phyloP scores from a whole-genome alignment of 1,284 basidiomycete species.

The Microbotryomycetes sp. region DNA sequence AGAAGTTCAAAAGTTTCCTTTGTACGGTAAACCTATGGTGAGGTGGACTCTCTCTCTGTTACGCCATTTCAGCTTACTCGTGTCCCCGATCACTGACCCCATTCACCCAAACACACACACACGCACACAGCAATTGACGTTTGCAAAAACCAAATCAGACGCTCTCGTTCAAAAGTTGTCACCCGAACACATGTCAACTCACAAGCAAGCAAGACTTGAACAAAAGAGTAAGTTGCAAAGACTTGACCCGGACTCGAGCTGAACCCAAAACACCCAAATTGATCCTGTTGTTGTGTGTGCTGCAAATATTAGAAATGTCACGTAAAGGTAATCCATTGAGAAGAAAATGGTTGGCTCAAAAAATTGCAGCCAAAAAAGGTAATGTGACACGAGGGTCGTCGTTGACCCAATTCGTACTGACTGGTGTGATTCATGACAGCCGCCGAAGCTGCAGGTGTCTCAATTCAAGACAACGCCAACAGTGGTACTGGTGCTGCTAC shows the following conservation, averaged over 20 bases:
- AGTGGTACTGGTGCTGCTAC: slow-evolving; percentile 6
- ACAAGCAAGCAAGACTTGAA: slow-evolving; percentile 65
- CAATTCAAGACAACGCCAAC: too few relatives aligned
- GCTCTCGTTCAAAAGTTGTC: slow-evolving; percentile 72
- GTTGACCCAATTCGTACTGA: background rate
- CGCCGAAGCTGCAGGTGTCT: slow-evolving; percentile 55
- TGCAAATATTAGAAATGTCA: slow-evolving; percentile 56
- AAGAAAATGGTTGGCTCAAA: slow-evolving; percentile 70
- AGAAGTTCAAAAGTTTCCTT: slow-evolving; percentile 87
- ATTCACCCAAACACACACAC: too few relatives aligned
- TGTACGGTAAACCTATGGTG: slow-evolving; percentile 96
- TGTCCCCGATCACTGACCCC: too few relatives aligned
- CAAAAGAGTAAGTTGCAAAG: slow-evolving; percentile 65
- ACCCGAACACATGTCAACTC: slow-evolving; percentile 58
- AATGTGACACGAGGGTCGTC: too few relatives aligned
- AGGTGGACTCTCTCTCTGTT: slow-evolving; percentile 39
- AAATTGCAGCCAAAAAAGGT: slow-evolving; percentile 54
- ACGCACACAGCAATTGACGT: slow-evolving; percentile 73
- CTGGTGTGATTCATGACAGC: slow-evolving; percentile 46
- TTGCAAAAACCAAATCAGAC: slow-evolving; percentile 81
- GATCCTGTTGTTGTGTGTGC: background rate
- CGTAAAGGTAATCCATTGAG: slow-evolving; percentile 81
- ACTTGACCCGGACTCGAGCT: background rate
- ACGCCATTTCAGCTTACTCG: too few relatives aligned
- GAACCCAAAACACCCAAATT: background rate